Evolutionary conservation across 2,329 filamentous ascomycete genomes (phyloP), one percentile per base, ranked within the genome.

Genomic region (Colletotrichum higginsianum): DNA sequence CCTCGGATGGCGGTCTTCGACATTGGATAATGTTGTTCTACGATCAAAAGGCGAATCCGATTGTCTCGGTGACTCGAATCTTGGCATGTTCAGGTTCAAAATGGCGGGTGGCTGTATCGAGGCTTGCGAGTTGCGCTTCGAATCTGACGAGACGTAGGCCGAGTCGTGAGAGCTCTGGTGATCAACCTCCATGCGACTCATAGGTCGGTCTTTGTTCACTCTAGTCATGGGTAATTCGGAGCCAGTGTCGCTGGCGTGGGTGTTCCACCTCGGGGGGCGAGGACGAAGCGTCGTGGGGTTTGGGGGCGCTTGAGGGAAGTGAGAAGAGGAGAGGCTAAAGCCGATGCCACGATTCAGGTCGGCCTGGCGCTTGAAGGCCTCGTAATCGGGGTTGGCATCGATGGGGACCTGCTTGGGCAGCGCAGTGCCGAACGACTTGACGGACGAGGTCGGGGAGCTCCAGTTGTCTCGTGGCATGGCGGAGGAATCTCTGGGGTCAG

Each of bases 321-420:
- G 84, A 1, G 85, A 76, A 56, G 82, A 79, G 68, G 84, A 81
- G 11, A 92, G 80, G 44, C 80, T 85, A 75, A 89, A 89, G 0
- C 82, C 78, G 57, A 80, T 84, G 60, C 84, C 81, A 53, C 83
- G 82, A 75, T 91, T 91, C 46, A 88, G 86, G 77, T 95, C 93
- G n/a, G 90, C 88, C 77, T 94, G 92, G 74, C 87, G 90, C 75
- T 87, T 88, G 79, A 97, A 96, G 2, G 92, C 92, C 79, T 96
- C 94, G 74, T 93, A 96, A n/a, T 95, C 92, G 8, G 93, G 89
- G 76, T 95, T 95, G 44, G 92, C 90, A 76, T 96, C 93, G 61
- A 94, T 83, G 0, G 93, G 88, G 8, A 94, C 83, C 74, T 91
- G 88, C 73, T 90, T 90, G 2, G 94, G 93, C 11, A 93, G 88